phyloP scores from a whole-genome alignment of 2,329 filamentous ascomycete genomes.

The Neocatenulostroma microsporum region DNA sequence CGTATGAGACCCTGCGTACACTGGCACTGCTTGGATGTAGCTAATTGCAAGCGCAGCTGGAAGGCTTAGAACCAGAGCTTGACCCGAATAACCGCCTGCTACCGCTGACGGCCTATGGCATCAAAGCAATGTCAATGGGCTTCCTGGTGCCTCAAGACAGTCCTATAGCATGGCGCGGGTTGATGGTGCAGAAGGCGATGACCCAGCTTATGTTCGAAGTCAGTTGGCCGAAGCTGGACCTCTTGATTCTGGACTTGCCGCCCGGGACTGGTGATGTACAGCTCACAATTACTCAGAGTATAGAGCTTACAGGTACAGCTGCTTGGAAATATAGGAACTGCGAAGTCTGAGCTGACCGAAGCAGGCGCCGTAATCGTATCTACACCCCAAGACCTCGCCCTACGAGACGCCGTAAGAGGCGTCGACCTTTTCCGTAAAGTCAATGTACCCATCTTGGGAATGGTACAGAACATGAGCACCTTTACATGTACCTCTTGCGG shows the following conservation, averaged over 20 bases:
- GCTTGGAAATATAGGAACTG: neutral
- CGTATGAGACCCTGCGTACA: conserved; percentile 41
- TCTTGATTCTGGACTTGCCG: conserved; percentile 83
- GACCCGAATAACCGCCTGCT: conserved; percentile 61
- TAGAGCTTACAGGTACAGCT: conserved; percentile 49
- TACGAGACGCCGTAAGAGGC: conserved; percentile 86
- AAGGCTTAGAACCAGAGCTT: conserved; percentile 27
- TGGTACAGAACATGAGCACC: conserved; percentile 87
- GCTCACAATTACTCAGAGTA: conserved; percentile 90
- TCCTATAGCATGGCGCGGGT: conserved; percentile 86
- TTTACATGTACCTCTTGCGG: conserved; percentile 64
- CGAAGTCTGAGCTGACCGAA: neutral
- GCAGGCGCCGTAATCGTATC: conserved; percentile 75
- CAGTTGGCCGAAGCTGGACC: conserved; percentile 81
- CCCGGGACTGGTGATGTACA: conserved; percentile 95
- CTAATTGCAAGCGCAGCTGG: conserved; percentile 15
- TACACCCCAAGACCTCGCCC: conserved; percentile 85
- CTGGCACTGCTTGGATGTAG: neutral
- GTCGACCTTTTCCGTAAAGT: conserved; percentile 90
- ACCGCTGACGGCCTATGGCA: conserved; percentile 85
- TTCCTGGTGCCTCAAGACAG: conserved; percentile 74
- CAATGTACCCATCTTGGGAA: conserved; percentile 69
- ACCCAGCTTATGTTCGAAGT: conserved; percentile 94
- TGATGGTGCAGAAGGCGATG: conserved; percentile 97
- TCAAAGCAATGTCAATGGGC: conserved; percentile 99